Conservation (phyloP, 331 rosid species). For the Erythrophleum ivorense region DNA sequence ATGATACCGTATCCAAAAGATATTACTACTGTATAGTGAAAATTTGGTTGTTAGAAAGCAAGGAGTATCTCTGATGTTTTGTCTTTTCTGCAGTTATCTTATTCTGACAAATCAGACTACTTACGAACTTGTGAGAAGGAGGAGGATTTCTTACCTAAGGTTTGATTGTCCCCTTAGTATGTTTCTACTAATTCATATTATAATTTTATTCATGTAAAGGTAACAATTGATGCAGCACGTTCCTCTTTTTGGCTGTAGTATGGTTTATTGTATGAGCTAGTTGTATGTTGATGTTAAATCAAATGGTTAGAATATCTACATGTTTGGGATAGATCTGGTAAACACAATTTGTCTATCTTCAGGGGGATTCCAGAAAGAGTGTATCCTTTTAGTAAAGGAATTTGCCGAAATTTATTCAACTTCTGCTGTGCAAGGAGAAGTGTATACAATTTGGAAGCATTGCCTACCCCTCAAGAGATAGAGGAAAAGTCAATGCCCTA, state of each 20-base stretch:
- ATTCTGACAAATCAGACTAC: conserved; percentile 94
- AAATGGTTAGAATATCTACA: not conserved
- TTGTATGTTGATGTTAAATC: not conserved
- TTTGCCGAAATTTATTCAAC: conserved; percentile 65
- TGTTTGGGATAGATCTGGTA: conserved; percentile 19
- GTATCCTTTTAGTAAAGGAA: conserved; percentile 89
- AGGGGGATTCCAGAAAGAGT: conserved; percentile 88
- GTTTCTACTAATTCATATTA: conserved; percentile 18
- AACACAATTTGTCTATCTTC: conserved; percentile 36
- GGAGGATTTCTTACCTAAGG: conserved; percentile 91
- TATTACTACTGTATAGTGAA: conserved; percentile 22
- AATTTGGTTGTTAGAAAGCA: conserved; percentile 12
- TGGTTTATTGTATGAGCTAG: conserved; percentile 17
- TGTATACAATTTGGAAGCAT: conserved; percentile 53
- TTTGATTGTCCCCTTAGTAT: conserved; percentile 45
- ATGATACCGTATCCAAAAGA: conserved; percentile 9
- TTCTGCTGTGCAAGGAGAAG: conserved; percentile 70
- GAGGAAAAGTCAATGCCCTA: conserved; percentile 74
- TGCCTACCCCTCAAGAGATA: conserved; percentile 69
- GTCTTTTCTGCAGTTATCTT: conserved; percentile 74
- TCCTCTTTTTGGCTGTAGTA: conserved; percentile 16
- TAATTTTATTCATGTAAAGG: conserved; percentile 14
- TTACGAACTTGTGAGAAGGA: conserved; percentile 91
- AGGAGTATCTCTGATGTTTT: conserved; percentile 29
- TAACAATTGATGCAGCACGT: conserved; percentile 14